Base-by-base conservation (phyloP, 2,329 filamentous ascomycete genomes). In the Neonectria coccinea region DNA sequence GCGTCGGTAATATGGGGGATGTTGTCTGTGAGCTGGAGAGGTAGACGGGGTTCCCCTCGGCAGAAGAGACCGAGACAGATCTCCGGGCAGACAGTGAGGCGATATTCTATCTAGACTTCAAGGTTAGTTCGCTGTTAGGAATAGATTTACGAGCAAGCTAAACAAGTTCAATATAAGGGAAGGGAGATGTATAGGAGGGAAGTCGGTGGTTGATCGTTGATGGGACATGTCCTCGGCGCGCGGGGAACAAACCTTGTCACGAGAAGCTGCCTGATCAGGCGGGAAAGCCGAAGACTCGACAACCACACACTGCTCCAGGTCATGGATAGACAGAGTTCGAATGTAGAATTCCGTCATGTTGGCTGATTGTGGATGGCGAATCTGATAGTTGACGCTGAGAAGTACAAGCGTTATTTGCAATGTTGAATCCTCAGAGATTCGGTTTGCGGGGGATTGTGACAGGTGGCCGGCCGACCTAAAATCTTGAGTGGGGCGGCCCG, bases 261-360 rank as follows among this genome's bases (percentile, higher is more conserved):
- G 72, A 55, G 71, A 72, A 3, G 75, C 75, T 3, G 72, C 75
- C 36, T 75, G 71, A 0, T 68, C 68, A 1, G 75, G 70, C 5
- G 75, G 75, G 44, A 77, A 77, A 0, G 75, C 74, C 0, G 74
- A 69, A 1, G 74, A 67, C 29, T 77, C 75, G 2, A 77, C 70
- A 5, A 57, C 50, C 1, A 61, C 53, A 5, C 70, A 75, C 12
- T 64, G 62, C 6, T 76, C 70, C 0, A 77, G 66, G 41, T 77
- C 75, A 2, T 42, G 4, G 4, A 75, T 57, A 4, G 56, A 60
- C 10, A 76, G 55, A 16, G 65, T 65, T 12, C 74, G 68, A 20
- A 75, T 68, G 51, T 75, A 77, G 0, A 68, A 54, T 14, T 65
- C 63, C 70, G 73, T 76, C 20, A 8, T 56, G 10, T 25, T 9